A percentile compares a stretch with the other conserved stretches of the same genome.
These are phyloP conservation scores for Solanum paucissectum DNA, from an alignment of 257 asterid genomes.

Conservation along the genomic window DNA sequence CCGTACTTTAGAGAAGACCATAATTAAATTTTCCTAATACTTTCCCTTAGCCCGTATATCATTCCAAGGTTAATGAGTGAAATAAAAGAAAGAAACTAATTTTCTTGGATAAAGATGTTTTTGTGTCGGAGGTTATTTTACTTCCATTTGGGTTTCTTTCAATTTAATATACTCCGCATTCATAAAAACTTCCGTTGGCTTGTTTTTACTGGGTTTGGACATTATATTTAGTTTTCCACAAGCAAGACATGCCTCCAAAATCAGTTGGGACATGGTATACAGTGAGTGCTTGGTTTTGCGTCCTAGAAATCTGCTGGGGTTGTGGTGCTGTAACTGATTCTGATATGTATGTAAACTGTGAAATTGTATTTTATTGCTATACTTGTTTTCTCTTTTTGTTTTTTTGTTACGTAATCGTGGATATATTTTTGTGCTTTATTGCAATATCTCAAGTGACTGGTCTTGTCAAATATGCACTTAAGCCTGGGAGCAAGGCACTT, in stretches of 20 bases:
- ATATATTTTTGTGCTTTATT: background rate
- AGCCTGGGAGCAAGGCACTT: background rate
- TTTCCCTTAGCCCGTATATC: background rate
- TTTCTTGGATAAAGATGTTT: background rate
- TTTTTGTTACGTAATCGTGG: background rate
- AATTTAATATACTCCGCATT: background rate
- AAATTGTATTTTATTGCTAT: background rate
- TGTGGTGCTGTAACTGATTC: background rate
- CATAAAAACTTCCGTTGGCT: background rate
- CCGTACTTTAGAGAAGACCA: background rate
- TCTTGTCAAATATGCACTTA: background rate
- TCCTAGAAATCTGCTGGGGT: background rate
- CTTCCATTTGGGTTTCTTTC: background rate
- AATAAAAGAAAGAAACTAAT: background rate
- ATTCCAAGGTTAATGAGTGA: background rate
- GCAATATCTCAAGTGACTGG: background rate
- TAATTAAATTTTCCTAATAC: background rate
- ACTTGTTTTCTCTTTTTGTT: background rate
- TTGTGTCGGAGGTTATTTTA: background rate
- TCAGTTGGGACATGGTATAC: background rate
- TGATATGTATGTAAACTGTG: background rate
- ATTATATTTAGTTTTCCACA: background rate
- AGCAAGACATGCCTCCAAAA: background rate
- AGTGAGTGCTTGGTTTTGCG: background rate
- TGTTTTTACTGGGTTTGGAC: background rate